phyloP scores from a whole-genome alignment of 345 rosid genomes.

The Trapa bicornis region DNA sequence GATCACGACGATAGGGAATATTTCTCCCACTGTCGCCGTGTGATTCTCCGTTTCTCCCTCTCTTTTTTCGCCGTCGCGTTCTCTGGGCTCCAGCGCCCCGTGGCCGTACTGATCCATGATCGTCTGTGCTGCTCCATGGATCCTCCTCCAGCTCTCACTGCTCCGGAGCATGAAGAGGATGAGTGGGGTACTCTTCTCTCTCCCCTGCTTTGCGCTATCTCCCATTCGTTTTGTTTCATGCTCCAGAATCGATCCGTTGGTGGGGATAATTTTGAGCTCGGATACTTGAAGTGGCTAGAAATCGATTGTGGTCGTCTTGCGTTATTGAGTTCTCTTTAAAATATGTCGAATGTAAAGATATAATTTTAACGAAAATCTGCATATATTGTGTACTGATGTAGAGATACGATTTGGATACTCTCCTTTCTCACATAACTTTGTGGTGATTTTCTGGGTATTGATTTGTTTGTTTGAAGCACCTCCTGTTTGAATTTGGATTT shows the following conservation, averaged over 20 bases:
- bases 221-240: constrained; percentile 9
- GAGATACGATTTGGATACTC: too few species aligned
- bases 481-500: too few species aligned
- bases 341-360: not conserved
- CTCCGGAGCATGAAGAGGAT: constrained; percentile 50
- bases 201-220: not conserved
- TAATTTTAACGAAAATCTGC: too few species aligned
- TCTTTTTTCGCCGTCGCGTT: not conserved
- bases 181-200: constrained; percentile 55
- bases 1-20: constrained; percentile 5
- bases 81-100: constrained; percentile 45
- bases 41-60: not conserved
- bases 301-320: not conserved
- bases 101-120: constrained; percentile 53
- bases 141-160: constrained; percentile 34
- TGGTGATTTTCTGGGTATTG: too few species aligned
- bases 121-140: constrained; percentile 54
- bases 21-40: not conserved
- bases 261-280: not conserved
- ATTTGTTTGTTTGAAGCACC: too few species aligned
- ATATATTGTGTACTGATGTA: too few species aligned
- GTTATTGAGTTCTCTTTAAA: not conserved
- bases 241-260: not conserved
- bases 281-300: not conserved
- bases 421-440: too few species aligned